phyloP scores from a whole-genome alignment of 2,329 filamentous ascomycete species.

The Teratosphaeria viscida region DNA sequence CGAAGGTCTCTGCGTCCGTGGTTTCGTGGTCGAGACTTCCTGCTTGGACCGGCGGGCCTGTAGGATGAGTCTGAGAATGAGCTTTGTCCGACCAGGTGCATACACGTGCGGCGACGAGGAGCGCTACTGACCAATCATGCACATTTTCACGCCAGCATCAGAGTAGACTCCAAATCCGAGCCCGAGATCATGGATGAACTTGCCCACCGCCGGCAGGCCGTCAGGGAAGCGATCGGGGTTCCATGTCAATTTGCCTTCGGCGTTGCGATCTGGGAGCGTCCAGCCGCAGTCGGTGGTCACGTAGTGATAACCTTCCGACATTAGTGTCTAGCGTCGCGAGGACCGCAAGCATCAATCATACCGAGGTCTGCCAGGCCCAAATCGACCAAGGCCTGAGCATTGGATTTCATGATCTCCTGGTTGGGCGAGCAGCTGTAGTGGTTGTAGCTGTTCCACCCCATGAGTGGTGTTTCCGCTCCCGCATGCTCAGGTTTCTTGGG shows the following conservation, averaged over 20 bases:
- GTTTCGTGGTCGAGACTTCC: slow-evolving; percentile 16
- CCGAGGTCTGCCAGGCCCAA: slow-evolving; percentile 11
- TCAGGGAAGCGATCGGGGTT: slow-evolving; percentile 42
- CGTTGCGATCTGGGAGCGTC: slow-evolving; percentile 30
- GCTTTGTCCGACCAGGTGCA: neutral
- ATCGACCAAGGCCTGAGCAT: slow-evolving; percentile 41
- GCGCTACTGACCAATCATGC: slow-evolving; percentile 10
- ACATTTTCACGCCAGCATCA: slow-evolving; percentile 18
- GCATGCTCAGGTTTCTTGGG: neutral
- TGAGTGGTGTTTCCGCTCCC: slow-evolving; percentile 2
- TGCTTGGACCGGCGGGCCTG: slow-evolving; percentile 1
- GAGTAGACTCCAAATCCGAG: slow-evolving; percentile 48
- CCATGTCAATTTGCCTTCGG: slow-evolving; percentile 40
- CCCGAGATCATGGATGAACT: slow-evolving; percentile 21
- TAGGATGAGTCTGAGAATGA: neutral
- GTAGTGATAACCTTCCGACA: slow-evolving; percentile 40
- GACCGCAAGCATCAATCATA: neutral
- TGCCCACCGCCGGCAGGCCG: slow-evolving; percentile 38
- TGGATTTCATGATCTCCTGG: slow-evolving; percentile 36
- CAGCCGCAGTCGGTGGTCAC: slow-evolving; percentile 52
- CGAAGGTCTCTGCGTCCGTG: slow-evolving; percentile 18
- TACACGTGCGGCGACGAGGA: neutral
- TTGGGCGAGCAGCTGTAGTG: slow-evolving; percentile 42
- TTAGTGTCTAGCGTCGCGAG: neutral
- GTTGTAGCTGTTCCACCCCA: slow-evolving; percentile 50